Evolutionary conservation across 2,329 filamentous ascomycete genomes (phyloP).

Genomic region (Incumbomyces delicatus): DNA sequence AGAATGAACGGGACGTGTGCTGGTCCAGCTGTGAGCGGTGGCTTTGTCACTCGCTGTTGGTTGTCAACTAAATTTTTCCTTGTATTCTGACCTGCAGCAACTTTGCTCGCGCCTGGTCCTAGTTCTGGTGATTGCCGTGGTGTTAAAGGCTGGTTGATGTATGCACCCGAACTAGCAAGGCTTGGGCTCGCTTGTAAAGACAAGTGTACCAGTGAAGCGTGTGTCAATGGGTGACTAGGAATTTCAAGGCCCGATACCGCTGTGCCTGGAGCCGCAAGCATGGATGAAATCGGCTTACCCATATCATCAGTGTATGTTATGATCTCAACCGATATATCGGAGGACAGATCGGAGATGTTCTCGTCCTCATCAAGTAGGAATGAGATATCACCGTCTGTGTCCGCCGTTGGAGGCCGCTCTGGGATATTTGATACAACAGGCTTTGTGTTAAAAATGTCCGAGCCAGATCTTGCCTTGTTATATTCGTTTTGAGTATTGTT

Average conservation of each 20-base stretch:
- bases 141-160: slow-evolving; percentile 27
- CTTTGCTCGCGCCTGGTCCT: not conserved
- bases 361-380: slow-evolving; percentile 46
- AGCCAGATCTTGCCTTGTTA: slow-evolving; percentile 21
- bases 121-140: slow-evolving; percentile 33
- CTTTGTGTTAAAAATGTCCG: not conserved
- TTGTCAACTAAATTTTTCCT: not conserved
- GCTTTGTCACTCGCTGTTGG: not conserved
- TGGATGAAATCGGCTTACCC: slow-evolving; percentile 23
- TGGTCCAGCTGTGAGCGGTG: slow-evolving; percentile 14
- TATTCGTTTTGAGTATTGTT: not conserved
- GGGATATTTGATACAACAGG: slow-evolving; percentile 8
- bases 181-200: slow-evolving; percentile 9
- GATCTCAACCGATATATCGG: slow-evolving; percentile 43
- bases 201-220: slow-evolving; percentile 38
- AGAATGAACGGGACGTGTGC: slow-evolving; percentile 53
- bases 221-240: slow-evolving; percentile 35
- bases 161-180: slow-evolving; percentile 22
- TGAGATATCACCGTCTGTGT: slow-evolving; percentile 27
- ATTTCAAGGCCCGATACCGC: slow-evolving; percentile 32
- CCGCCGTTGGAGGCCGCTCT: slow-evolving; percentile 16
- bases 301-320: slow-evolving; percentile 32
- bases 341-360: slow-evolving; percentile 45
- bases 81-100: slow-evolving; percentile 6
- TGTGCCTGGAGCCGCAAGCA: slow-evolving; percentile 27